phyloP scores from a whole-genome alignment of 2,329 filamentous ascomycete genomes.

The Fusarium brevicatenulatum region DNA sequence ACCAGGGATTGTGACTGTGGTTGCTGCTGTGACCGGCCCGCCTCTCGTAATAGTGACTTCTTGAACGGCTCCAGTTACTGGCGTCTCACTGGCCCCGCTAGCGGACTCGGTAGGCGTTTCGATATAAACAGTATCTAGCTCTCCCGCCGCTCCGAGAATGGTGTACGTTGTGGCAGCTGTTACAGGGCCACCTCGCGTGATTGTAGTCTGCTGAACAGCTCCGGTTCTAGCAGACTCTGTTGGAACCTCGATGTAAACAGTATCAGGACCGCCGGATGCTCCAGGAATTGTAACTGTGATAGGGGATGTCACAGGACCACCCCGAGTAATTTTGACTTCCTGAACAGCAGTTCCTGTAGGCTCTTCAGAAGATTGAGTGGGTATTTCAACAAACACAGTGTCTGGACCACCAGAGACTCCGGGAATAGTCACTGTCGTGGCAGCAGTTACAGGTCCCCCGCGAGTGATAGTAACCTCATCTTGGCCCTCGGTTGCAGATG shows the following conservation, averaged over 20 bases:
- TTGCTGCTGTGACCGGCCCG: not conserved
- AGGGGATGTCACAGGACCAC: not conserved
- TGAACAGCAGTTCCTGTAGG: no score
- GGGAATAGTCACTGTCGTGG: not conserved
- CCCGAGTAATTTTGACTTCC: not conserved
- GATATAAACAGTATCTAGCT: conserved; percentile 4
- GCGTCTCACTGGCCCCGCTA: accelerated
- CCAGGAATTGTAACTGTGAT: not conserved
- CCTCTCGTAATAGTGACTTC: not conserved
- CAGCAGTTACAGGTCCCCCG: not conserved
- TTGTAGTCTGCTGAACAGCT: not conserved
- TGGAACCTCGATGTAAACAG: not conserved
- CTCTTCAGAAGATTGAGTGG: not conserved
- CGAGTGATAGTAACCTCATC: not conserved
- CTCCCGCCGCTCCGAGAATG: not conserved
- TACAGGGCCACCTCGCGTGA: not conserved
- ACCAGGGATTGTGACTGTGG: not conserved
- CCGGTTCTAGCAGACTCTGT: not conserved
- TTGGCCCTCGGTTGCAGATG: not conserved
- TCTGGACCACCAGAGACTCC: not conserved
- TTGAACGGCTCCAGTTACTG: not conserved
- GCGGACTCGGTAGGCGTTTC: not conserved
- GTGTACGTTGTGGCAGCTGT: not conserved
- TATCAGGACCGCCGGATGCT: not conserved
- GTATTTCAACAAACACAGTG: not conserved